A percentile compares a stretch with the other conserved stretches of the same genome.
These are phyloP conservation scores for Tolypocladium inflatum DNA, from an alignment of 2,329 filamentous ascomycete genomes.

Conservation along the genomic window DNA sequence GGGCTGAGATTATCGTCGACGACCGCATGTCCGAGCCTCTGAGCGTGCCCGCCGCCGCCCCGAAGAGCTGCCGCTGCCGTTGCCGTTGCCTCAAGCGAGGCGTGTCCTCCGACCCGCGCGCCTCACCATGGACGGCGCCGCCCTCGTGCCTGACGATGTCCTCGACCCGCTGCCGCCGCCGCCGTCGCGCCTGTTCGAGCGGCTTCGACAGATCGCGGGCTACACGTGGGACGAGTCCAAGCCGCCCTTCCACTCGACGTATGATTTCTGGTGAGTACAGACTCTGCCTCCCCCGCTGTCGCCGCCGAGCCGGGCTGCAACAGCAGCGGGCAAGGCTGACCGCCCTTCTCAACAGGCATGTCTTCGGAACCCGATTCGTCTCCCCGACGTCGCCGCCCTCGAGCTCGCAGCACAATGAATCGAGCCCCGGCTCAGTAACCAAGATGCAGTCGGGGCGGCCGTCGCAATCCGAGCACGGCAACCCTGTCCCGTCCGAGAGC, in stretches of 20 bases:
- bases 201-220: slow-evolving; percentile 61
- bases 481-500: slow-evolving; percentile 17
- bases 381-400: slow-evolving; percentile 39
- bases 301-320: not conserved
- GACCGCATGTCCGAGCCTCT: slow-evolving; percentile 16
- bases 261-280: slow-evolving; percentile 69
- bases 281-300: not conserved
- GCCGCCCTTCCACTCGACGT: slow-evolving; percentile 55
- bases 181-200: slow-evolving; percentile 60
- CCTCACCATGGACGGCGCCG: slow-evolving; percentile 40
- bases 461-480: slow-evolving; percentile 28
- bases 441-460: slow-evolving; percentile 33
- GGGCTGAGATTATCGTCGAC: slow-evolving; percentile 13
- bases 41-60: slow-evolving; percentile 2
- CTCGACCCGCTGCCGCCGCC: slow-evolving; percentile 56
- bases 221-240: slow-evolving; percentile 66
- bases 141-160: slow-evolving; percentile 40
- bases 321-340: not conserved
- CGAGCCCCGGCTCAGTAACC: slow-evolving; percentile 32
- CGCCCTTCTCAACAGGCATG: slow-evolving; percentile 38
- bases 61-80: not conserved
- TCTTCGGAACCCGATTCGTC: slow-evolving; percentile 53
- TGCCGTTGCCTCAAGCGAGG: not conserved
- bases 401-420: slow-evolving; percentile 32
- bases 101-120: not conserved